phyloP scores from a whole-genome alignment of 2,329 filamentous ascomycete species.

The Metarhizium rileyi region DNA sequence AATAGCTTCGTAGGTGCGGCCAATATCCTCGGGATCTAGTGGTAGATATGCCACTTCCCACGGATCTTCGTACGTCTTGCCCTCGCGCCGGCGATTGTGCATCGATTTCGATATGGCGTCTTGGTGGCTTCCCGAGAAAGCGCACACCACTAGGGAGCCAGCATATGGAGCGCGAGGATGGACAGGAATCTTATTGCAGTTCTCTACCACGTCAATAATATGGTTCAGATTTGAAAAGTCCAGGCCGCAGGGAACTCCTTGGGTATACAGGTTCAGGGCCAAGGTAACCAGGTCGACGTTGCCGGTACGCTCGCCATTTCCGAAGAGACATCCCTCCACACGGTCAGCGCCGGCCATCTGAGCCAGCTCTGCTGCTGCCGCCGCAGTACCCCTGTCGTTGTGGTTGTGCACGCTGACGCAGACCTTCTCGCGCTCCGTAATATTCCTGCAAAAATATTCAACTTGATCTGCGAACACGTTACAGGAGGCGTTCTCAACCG shows the following conservation, averaged over 20 bases:
- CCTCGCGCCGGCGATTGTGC: conserved; percentile 54
- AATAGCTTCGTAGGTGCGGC: conserved; percentile 93
- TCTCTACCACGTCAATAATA: conserved; percentile 83
- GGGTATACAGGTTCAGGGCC: conserved; percentile 88
- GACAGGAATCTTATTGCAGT: conserved; percentile 89
- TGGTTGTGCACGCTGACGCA: conserved; percentile 88
- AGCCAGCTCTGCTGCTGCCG: conserved; percentile 76
- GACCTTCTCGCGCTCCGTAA: conserved; percentile 76
- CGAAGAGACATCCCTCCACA: conserved; percentile 79
- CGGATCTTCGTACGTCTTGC: conserved; percentile 49
- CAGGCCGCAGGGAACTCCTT: conserved; percentile 74
- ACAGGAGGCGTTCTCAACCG: conserved; percentile 87
- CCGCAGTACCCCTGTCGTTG: conserved; percentile 73
- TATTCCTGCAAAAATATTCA: conserved; percentile 85
- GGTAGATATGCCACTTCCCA: conserved; percentile 92
- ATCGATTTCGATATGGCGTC: conserved; percentile 95
- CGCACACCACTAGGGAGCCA: conserved; percentile 82
- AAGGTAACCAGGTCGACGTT: conserved; percentile 93
- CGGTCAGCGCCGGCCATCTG: conserved; percentile 95
- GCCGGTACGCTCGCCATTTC: conserved; percentile 90
- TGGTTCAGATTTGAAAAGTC: conserved; percentile 85
- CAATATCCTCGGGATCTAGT: conserved; percentile 86
- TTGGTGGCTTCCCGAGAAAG: conserved; percentile 87
- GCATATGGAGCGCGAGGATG: conserved; percentile 86
- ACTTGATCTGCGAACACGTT: conserved; percentile 96